A percentile compares a stretch with the other conserved stretches of the same genome.
phyloP scores from a whole-genome alignment of 768 basidiomycete species.

The Boletus reticuloceps region DNA sequence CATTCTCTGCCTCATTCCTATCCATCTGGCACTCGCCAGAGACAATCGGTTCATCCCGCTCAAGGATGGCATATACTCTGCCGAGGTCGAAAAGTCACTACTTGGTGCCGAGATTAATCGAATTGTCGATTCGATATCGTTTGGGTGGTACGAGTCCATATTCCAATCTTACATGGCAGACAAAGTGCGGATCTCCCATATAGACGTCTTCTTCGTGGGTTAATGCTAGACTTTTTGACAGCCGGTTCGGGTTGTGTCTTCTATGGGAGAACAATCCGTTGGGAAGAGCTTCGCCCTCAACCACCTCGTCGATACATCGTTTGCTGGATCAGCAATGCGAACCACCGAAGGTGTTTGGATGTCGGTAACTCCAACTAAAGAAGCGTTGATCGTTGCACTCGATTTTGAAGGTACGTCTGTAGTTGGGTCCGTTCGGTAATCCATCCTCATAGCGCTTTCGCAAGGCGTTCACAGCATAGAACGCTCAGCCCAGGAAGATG shows the following conservation, averaged over 20 bases:
- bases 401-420: constrained; percentile 55
- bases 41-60: constrained; percentile 62
- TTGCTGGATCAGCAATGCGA: constrained; percentile 62
- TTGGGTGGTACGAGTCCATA: constrained; percentile 66
- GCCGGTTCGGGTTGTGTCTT: constrained; percentile 64
- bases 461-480: constrained; percentile 66
- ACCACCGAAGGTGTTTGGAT: constrained; percentile 68
- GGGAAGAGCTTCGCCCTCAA: constrained; percentile 60
- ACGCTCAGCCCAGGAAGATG: constrained; percentile 61
- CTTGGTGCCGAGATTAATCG: constrained; percentile 57
- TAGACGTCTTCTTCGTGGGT: not conserved
- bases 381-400: constrained; percentile 54
- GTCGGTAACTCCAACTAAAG: constrained; percentile 59
- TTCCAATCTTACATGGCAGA: constrained; percentile 61
- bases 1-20: constrained; percentile 59
- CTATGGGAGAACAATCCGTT: constrained; percentile 68
- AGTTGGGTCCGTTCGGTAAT: not conserved
- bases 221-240: constrained; percentile 17
- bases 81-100: constrained; percentile 48
- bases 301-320: constrained; percentile 62
- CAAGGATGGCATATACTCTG: constrained; percentile 53
- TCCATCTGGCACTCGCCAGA: constrained; percentile 57
- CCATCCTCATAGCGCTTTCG: not conserved
- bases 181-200: constrained; percentile 36
- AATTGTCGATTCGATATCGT: constrained; percentile 53